Base-by-base conservation (phyloP, 139 green algal genomes). In the Pleodorina starrii region DNA sequence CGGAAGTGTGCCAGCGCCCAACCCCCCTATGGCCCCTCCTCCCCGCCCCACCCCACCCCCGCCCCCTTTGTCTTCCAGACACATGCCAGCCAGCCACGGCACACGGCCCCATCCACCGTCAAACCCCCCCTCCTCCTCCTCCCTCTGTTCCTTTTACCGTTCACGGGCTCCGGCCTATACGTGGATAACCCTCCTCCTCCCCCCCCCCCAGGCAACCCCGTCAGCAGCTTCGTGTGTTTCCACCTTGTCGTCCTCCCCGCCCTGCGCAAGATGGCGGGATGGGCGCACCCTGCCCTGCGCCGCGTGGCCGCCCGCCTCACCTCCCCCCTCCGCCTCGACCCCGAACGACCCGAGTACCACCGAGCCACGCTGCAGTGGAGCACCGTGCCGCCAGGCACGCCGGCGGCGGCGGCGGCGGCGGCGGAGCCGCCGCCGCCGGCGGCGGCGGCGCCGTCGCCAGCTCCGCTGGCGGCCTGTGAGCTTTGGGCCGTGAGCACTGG, bases 301-400 rank as follows among this genome's bases (percentile, higher is more conserved):
- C 94, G 96, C 16, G 87, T 99, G 79, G 92, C 97, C 54, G 94
- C 93, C 3, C 81, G 88, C 21, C 86, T 97, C 1, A 63, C 86
- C 36, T 50, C 77, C 16, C 42, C 88, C 35, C 85, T 98, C n/a
- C 95, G 93, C 84, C 91, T 99, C 75, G 98, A 99, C 93, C 94
- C 93, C 1, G 95, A 97, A 89, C 88, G 98, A n/a, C 98, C 98
- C 5, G 98, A 99, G 93, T 99, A 99, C 92, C 97, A 99, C 91
- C 89, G 98, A 11, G 95, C 91, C 9, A 93, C 94, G 0, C 90
- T 98, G 32, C 75, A 85, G 43, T 95, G 85, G 54, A 87, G 93
- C 82, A 69, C 25, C 17, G n/a, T 44, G 60, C 80, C 80, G 57
- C 54, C 80, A 10, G 80, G 88, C 46, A 87, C 81, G 23, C 50